Base-by-base conservation (phyloP, 2,329 filamentous ascomycete species). In the Neonectria neomacrospora region DNA sequence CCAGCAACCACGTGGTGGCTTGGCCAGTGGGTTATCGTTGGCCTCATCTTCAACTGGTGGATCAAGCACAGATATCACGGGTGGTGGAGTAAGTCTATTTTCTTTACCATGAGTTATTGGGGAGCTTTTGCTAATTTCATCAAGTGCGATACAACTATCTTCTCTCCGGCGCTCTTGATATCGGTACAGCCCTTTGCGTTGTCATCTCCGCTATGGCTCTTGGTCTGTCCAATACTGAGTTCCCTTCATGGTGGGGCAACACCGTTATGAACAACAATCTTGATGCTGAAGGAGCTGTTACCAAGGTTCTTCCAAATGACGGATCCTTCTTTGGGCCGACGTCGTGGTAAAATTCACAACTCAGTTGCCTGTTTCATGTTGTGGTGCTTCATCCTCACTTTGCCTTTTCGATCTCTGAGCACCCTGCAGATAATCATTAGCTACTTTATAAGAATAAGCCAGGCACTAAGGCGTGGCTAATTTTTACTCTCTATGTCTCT, bases 1-100 rank as follows among this genome's bases (percentile, higher is more conserved):
- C 91, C 0, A 90, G 89, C 0, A 85, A 88, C 0, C 86, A 91
- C 67, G 91, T 87, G 68, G 54, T 93, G 91, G 73, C 85, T 91
- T 41, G 86, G 86, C 71, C 54, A 58, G 30, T 93, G 90, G 90
- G 90, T 87, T 5, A 75, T 87, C 22, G 86, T 91, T 8, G 91
- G 91, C 9, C 83, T 86, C 53, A 67, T 89, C 42, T 93, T 93
- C 80, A 91, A 92, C 77, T 90, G 85, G 71, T 87, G 82, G 69
- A 86, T 93, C 74, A 86, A 86, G 73, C 83, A 88, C 60, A 83
- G 86, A 65, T 90, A 85, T 77, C 85, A 83, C 4, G 90, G 88
- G 28, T 93, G 90, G 91, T 93, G 91, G 91, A 80, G 90, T 77
- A 87, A 89, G 75, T 93, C 20, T 14, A 8, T n/a, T 26, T 7